These are phyloP conservation scores for Colletotrichum tofieldiae DNA, from an alignment of 2,329 filamentous ascomycete species.

Conservation along the genomic window DNA sequence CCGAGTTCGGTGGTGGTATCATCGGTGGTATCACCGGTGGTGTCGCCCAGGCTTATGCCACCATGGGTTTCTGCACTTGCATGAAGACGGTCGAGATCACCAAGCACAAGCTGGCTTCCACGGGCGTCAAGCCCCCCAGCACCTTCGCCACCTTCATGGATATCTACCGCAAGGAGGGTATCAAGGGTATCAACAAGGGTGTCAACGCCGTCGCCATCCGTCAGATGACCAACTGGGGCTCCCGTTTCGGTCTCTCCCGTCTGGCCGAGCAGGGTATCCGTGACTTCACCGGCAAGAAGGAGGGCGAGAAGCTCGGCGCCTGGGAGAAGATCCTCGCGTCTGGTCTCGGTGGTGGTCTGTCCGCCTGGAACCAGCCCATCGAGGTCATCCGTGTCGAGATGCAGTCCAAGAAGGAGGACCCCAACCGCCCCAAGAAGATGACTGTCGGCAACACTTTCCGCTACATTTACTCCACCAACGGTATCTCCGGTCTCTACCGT, in stretches of 20 bases:
- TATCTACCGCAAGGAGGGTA: constrained; percentile 95
- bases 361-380: constrained; percentile 99
- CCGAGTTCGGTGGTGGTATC: constrained; percentile 91
- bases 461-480: constrained; percentile 95
- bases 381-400: constrained; percentile 99
- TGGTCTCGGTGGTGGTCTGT: constrained; percentile 91
- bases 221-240: constrained; percentile 99
- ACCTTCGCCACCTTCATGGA: constrained; percentile 97
- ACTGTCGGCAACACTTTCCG: constrained; percentile 87
- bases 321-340: constrained; percentile 92
- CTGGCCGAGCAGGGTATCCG: constrained; percentile 93
- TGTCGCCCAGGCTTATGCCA: constrained; percentile 97
- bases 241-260: constrained; percentile 92
- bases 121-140: constrained; percentile 87
- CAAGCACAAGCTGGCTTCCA: constrained; percentile 92
- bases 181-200: constrained; percentile 96
- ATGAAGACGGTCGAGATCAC: constrained; percentile 99
- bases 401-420: constrained; percentile 99
- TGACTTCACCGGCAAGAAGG: constrained; percentile 81
- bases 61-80: constrained; percentile 99
- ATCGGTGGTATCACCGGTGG: constrained; percentile 92
- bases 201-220: constrained; percentile 99
- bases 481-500: constrained; percentile 93
- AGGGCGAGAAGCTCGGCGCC: constrained; percentile 83
- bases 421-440: constrained; percentile 99